These are phyloP conservation scores for Fusarium neocosmosporiellum DNA, from an alignment of 2,329 filamentous ascomycete species.

Conservation along the genomic window DNA sequence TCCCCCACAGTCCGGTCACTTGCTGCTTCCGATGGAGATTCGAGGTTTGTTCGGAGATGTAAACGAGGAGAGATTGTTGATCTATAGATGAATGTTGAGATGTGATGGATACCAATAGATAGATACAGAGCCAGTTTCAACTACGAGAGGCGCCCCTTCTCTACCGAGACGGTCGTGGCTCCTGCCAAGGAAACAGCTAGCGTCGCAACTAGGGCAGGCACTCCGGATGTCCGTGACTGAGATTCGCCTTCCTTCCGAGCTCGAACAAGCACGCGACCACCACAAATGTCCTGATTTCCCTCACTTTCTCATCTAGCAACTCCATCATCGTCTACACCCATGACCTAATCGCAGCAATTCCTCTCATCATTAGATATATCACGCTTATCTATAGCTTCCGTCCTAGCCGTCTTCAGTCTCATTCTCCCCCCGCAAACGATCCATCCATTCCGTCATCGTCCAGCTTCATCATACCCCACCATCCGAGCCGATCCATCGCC, in stretches of 20 bases:
- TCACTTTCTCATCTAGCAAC: not conserved
- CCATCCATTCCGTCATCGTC: slow-evolving; percentile 36
- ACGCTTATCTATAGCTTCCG: not conserved
- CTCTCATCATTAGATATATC: not conserved
- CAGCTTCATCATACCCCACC: slow-evolving; percentile 31
- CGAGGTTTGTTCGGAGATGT: not conserved
- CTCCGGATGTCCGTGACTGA: slow-evolving; percentile 17
- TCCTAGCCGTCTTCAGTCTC: not conserved
- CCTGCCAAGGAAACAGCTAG: not conserved
- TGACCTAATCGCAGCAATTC: not conserved
- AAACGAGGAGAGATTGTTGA: not conserved
- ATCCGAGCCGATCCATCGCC: slow-evolving; percentile 32
- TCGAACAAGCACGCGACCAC: slow-evolving; percentile 35
- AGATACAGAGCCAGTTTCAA: not conserved
- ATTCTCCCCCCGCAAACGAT: slow-evolving; percentile 13
- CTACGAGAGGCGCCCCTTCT: not conserved
- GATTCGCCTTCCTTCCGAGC: slow-evolving; percentile 11
- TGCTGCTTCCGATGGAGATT: not conserved
- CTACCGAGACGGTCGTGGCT: not conserved
- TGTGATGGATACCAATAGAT: not conserved
- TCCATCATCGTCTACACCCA: not conserved
- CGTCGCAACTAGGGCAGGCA: slow-evolving; percentile 4
- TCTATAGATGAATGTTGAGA: not conserved
- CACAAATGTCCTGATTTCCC: slow-evolving; percentile 4
- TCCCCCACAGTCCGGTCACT: not conserved